Evolutionary conservation across 2,329 filamentous ascomycete species (phyloP), one percentile per base, ranked within the genome.

Genomic region (Dryadomyces quercivorus): DNA sequence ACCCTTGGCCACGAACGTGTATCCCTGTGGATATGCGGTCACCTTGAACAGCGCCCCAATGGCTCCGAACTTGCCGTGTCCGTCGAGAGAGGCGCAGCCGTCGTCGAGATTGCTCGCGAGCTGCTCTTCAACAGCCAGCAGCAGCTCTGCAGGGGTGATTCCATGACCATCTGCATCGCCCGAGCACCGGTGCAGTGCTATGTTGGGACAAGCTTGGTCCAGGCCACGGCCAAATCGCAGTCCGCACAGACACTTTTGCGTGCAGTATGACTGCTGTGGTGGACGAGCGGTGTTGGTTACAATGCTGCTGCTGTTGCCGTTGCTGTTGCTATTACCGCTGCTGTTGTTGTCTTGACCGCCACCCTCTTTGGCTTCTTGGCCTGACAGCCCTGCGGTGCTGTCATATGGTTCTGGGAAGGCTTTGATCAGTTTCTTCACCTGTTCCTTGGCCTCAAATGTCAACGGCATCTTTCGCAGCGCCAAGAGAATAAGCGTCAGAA

Each of bases 1-100:
- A 5, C 53, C 47, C 42, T 54, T 54, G 42, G 47, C 53, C 42
- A 54, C 47, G 21, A 51, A 31, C 2, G 53, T 55, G 21, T 55
- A 55, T 26, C 53, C 53, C 3, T 51, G 22, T 8, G 48, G 31
- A 4, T 22, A 48, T 5, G 20, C 31, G 5, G 43, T 47, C 31
- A 55, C 49, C n/a, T 51, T 47, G 34, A 55, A 55, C 31, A 55
- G 21, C 34, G 53, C 44, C 20, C 53, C 53, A 10, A 55, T 43
- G 3, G 31, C 9, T 5, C 53, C 49, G 34, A 34, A 51, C 34
- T 47, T 13, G 16, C 53, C 48, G 18, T 42, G 31, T 16, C 42
- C 34, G 13, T 54, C 48, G 8, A 54, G 18, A 2, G 47, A 22
- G 13, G 47, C 15, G 13, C 47, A 26, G 20, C 36, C 36, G 49